These are phyloP conservation scores for Lantana camara DNA, from an alignment of 257 asterid species.

Conservation along the genomic window DNA sequence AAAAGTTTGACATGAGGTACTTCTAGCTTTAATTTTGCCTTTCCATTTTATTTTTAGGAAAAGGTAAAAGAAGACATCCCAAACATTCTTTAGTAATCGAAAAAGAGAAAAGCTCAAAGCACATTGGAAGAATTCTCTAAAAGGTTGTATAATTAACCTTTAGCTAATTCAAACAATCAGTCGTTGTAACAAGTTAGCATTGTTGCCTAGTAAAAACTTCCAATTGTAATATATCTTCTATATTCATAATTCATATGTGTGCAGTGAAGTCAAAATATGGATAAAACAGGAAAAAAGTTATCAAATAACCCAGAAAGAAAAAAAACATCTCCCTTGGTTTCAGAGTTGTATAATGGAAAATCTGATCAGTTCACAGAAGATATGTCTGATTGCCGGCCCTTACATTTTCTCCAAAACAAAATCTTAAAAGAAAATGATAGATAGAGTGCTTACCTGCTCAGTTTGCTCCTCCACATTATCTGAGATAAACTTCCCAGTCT, in stretches of 20 bases:
- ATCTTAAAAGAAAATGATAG: not conserved
- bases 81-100: no score
- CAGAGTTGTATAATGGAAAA: not conserved
- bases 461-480: slow-evolving; percentile 95
- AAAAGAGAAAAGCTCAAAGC: no score
- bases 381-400: not conserved
- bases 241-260: no score
- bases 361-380: slow-evolving; percentile 2
- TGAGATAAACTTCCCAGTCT: slow-evolving; percentile 87
- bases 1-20: no score
- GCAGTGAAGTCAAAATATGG: not conserved
- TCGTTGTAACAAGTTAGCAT: no score
- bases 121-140: no score
- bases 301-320: slow-evolving; percentile 18
- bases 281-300: not conserved
- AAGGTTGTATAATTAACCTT: no score
- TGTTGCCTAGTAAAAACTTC: not conserved
- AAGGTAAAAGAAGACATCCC: no score
- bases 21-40: no score
- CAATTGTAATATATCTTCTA: not conserved
- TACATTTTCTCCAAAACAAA: not conserved
- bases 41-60: no score
- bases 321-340: not conserved
- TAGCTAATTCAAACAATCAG: no score
- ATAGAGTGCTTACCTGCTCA: slow-evolving; percentile 70